Percentiles rank a stretch among this genome's conserved stretches.
These are phyloP conservation scores for Hymenoscyphus occultus DNA, from an alignment of 2,329 filamentous ascomycete species.

Conservation along the genomic window DNA sequence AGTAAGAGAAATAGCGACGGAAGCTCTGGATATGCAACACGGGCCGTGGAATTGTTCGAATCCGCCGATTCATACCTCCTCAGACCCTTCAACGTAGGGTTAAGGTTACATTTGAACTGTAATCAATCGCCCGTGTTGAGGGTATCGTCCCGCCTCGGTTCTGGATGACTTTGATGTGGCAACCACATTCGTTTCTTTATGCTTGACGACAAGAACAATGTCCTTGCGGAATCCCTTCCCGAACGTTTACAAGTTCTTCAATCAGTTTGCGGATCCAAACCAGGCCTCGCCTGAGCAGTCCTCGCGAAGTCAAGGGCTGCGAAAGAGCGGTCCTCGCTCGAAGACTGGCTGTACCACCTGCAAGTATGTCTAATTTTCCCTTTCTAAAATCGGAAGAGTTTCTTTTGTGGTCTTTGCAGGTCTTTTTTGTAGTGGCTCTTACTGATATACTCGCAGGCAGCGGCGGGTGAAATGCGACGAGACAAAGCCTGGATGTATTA, in stretches of 20 bases:
- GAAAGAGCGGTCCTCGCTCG: conserved; percentile 36
- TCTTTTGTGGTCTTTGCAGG: not conserved
- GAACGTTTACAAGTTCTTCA: conserved; percentile 38
- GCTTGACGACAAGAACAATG: conserved; percentile 31
- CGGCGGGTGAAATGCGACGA: conserved; percentile 38
- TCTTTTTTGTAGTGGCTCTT: not conserved
- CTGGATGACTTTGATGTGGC: conserved; percentile 20
- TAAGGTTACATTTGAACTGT: not conserved
- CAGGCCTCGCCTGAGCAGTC: conserved; percentile 34
- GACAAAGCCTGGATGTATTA: conserved; percentile 34
- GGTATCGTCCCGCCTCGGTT: conserved; percentile 10
- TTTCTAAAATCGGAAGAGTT: not conserved
- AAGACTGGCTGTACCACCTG: conserved; percentile 37
- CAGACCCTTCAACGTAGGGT: not conserved
- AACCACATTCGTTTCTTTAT: conserved; percentile 16
- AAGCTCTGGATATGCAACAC: conserved; percentile 15
- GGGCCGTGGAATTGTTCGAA: conserved; percentile 14
- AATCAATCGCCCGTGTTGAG: conserved; percentile 1
- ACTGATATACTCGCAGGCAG: conserved; percentile 29
- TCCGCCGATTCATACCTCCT: not conserved
- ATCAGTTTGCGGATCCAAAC: conserved; percentile 35
- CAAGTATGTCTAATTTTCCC: conserved; percentile 31
- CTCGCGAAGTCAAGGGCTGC: conserved; percentile 35
- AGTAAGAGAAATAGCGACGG: conserved; percentile 2
- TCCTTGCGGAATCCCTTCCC: conserved; percentile 35